These are phyloP conservation scores for Mimosa bimucronata DNA, from an alignment of 306 rosid species.

Conservation along the genomic window DNA sequence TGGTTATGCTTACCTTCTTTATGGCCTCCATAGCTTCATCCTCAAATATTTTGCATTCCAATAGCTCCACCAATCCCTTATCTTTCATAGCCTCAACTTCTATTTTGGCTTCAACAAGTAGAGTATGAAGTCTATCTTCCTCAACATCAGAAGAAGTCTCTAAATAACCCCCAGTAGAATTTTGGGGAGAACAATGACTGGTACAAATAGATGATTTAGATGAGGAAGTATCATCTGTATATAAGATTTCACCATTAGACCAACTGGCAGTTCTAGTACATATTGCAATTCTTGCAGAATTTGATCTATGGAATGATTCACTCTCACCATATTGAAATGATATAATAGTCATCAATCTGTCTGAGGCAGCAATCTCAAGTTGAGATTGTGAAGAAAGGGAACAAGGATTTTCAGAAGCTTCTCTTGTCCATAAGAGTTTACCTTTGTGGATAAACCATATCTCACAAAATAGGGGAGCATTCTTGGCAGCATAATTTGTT, in stretches of 20 bases:
- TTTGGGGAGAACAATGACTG: constrained; percentile 52
- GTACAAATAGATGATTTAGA: constrained; percentile 44
- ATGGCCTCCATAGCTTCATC: constrained; percentile 61
- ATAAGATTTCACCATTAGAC: constrained; percentile 44
- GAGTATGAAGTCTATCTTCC: constrained; percentile 49
- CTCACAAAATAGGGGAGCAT: constrained; percentile 76
- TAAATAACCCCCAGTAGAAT: constrained; percentile 43
- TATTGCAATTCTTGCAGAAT: constrained; percentile 43
- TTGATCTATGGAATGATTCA: constrained; percentile 40
- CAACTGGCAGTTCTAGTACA: constrained; percentile 39
- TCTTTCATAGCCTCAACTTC: constrained; percentile 57
- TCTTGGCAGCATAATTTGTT: constrained; percentile 72
- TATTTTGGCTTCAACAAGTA: constrained; percentile 50
- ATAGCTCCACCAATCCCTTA: constrained; percentile 47
- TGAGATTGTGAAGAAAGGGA: constrained; percentile 48
- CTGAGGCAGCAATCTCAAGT: constrained; percentile 45
- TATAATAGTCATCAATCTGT: constrained; percentile 39
- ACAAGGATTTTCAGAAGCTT: constrained; percentile 63
- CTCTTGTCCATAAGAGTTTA: constrained; percentile 80
- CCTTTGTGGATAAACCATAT: constrained; percentile 85
- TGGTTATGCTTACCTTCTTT: constrained; percentile 55
- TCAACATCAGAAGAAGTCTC: constrained; percentile 49
- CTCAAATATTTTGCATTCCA: constrained; percentile 57
- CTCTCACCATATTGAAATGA: constrained; percentile 50
- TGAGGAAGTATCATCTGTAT: constrained; percentile 41